Conservation (phyloP, 768 basidiomycete species). For the Trametes maxima region DNA sequence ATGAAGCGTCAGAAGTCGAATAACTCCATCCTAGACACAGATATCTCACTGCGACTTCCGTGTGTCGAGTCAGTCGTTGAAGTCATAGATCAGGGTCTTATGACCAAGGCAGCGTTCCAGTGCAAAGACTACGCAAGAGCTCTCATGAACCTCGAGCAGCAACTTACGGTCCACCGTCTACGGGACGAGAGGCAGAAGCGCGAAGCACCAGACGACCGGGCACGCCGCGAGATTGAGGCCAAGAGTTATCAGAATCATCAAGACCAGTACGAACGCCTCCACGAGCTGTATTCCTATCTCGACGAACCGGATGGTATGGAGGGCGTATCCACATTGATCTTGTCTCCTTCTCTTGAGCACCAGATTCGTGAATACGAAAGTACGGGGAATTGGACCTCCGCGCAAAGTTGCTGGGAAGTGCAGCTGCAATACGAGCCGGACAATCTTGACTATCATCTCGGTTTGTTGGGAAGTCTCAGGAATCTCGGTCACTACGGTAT, state of each 20-base stretch:
- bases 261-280: constrained; percentile 83
- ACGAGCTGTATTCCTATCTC: constrained; percentile 93
- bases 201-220: constrained; percentile 22
- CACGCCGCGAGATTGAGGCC: constrained; percentile 20
- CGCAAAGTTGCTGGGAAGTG: constrained; percentile 99
- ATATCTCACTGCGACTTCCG: constrained; percentile 61
- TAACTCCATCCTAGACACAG: constrained; percentile 27
- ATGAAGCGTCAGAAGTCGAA: constrained; percentile 43
- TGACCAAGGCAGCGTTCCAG: constrained; percentile 91
- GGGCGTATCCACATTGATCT: constrained; percentile 85
- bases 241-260: constrained; percentile 52
- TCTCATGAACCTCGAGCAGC: constrained; percentile 92
- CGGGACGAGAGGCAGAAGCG: constrained; percentile 22
- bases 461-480: constrained; percentile 85
- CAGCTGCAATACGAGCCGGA: constrained; percentile 88
- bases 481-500: constrained; percentile 97
- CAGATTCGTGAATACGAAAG: constrained; percentile 98
- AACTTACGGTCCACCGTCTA: constrained; percentile 57
- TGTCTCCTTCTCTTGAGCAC: constrained; percentile 90
- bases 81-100: constrained; percentile 82
- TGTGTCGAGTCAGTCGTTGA: constrained; percentile 81
- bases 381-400: constrained; percentile 95
- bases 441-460: constrained; percentile 86
- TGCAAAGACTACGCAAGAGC: constrained; percentile 94
- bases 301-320: constrained; percentile 99